Base-by-base conservation (phyloP, 805 yeast species). In the Candida ortonii region DNA sequence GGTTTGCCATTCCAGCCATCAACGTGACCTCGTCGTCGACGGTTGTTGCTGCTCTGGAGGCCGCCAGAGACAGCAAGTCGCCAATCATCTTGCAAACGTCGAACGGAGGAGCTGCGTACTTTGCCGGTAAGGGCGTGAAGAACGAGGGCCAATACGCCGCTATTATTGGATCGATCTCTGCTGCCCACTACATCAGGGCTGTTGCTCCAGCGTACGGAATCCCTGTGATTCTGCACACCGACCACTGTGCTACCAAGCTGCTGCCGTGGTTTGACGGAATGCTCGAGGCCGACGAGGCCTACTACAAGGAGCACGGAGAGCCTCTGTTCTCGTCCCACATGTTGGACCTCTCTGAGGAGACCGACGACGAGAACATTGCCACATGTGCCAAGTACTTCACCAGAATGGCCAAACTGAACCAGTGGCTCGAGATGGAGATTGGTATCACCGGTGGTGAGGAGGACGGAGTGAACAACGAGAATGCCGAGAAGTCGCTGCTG, bases 371-470 rank as follows among this genome's bases (percentile, higher is more conserved):
- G 73, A 93, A 93, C 84, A 90, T 93, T 57, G 80, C 78, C 47
- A 83, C 85, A 50, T 89, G 97, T 78, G 95, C 70, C 68, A 82
- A 86, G 72, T 93, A 93, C 80, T 90, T 93, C 73, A 75, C 74
- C 67, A 86, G 95, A 72, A 87, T 86, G 80, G 71, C 94, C 66
- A 87, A 84, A 73, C 75, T 90, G 79, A 75, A 78, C 72, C 97
- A 90, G 76, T 93, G 93, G 93, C 80, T 93, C 65, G 98, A 93
- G 79, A 93, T 93, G 98, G 98, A 93, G 78, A 93, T 93, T 65
- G 98, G 98, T 80, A 93, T 93, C 80, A 93, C 98, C 66, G 98
- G 98, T 73, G 98, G 98, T 82, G 98, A 93, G 77, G 98, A 93
- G 74, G 98, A 93, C 65, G 98, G 98, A 81, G 98, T 93, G 61